Percentiles rank a stretch among this genome's conserved stretches.
phyloP scores from a whole-genome alignment of 805 yeast species.

The Candida xyloterini region DNA sequence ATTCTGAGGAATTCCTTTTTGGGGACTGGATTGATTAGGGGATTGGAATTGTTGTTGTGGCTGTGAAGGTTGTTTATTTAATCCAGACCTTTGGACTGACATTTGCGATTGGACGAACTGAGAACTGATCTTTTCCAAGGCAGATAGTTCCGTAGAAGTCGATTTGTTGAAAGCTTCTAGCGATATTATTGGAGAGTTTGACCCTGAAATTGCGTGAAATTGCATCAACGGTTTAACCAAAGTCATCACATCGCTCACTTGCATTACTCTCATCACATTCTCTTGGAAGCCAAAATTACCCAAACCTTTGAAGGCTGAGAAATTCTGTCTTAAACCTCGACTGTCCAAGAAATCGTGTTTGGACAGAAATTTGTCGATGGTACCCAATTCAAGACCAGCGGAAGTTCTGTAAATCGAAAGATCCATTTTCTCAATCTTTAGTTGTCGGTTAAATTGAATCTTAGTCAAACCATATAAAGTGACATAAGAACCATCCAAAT shows the following conservation, averaged over 20 bases:
- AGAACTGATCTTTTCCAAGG: conserved; percentile 16
- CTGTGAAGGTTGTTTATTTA: conserved; percentile 14
- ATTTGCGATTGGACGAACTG: conserved; percentile 29
- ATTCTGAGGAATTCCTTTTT: conserved; percentile 1
- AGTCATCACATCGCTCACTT: conserved; percentile 76
- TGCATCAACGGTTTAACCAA: conserved; percentile 62
- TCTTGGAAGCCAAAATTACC: conserved; percentile 62
- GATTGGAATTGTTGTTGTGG: conserved; percentile 16
- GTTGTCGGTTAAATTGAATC: conserved; percentile 57
- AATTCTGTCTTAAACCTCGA: conserved; percentile 16
- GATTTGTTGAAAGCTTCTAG: conserved; percentile 44
- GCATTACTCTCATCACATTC: conserved; percentile 65
- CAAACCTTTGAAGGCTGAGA: conserved; percentile 43
- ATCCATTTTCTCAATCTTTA: conserved; percentile 73
- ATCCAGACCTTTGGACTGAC: conserved; percentile 16
- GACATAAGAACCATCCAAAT: conserved; percentile 68
- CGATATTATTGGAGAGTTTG: conserved; percentile 50
- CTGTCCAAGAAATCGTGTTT: conserved; percentile 28
- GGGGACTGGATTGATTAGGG: conserved; percentile 18
- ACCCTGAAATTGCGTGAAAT: conserved; percentile 43
- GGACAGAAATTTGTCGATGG: conserved; percentile 41
- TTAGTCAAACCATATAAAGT: conserved; percentile 59
- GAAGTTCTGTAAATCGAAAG: conserved; percentile 45
- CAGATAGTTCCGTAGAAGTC: conserved; percentile 18
- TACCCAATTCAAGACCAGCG: conserved; percentile 45